These are phyloP conservation scores for Scopulariopsis brevicaulis DNA, from an alignment of 2,329 filamentous ascomycete species.

Conservation along the genomic window DNA sequence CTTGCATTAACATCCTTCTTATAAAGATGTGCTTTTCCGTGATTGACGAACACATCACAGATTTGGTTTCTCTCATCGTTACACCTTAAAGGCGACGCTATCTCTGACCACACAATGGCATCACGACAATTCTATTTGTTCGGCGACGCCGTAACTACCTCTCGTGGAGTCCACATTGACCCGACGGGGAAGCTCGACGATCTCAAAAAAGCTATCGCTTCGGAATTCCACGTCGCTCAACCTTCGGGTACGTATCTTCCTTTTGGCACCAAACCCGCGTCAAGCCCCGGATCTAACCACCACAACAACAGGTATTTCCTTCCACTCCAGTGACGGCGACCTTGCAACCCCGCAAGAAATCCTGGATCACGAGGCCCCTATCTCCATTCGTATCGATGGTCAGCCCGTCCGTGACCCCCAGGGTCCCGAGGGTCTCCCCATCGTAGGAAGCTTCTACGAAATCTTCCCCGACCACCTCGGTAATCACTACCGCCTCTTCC, in stretches of 20 bases:
- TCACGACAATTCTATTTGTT: constrained; percentile 27
- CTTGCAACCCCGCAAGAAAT: constrained; percentile 23
- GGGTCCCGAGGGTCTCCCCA: constrained; percentile 33
- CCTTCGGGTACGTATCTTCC: constrained; percentile 18
- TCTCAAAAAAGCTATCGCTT: constrained; percentile 25
- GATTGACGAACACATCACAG: no score
- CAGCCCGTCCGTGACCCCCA: constrained; percentile 35
- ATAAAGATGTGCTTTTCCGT: no score
- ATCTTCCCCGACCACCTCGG: constrained; percentile 46
- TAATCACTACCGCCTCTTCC: constrained; percentile 42
- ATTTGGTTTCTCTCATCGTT: no score
- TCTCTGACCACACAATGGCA: constrained; percentile 15
- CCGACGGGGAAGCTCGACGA: constrained; percentile 20
- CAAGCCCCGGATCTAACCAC: constrained; percentile 10
- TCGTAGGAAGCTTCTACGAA: constrained; percentile 42
- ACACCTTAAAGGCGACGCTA: no score
- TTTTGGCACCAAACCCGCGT: no score
- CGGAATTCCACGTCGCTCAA: constrained; percentile 30
- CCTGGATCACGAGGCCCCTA: constrained; percentile 16
- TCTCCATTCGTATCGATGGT: constrained; percentile 36
- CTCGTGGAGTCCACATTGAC: constrained; percentile 24
- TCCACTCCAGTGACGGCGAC: constrained; percentile 17
- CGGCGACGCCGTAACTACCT: constrained; percentile 23
- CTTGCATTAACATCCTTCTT: no score
- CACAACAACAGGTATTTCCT: constrained; percentile 8